Conservation (phyloP, 116 monocot species). For the Trichopus zeylanicus region DNA sequence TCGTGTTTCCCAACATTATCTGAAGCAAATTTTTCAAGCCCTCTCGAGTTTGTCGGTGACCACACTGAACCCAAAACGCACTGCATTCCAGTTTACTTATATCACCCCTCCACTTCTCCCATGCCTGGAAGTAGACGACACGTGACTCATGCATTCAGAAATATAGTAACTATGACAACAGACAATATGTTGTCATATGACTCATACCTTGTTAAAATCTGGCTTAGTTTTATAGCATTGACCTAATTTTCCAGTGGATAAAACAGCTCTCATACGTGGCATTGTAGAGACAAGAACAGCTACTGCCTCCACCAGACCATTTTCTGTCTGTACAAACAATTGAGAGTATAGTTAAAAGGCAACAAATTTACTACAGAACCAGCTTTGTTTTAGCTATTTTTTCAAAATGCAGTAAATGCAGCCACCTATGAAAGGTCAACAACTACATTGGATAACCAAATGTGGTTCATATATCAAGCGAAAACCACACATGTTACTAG, state of each 20-base stretch:
- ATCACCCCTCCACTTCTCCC: constrained; percentile 90
- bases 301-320: constrained; percentile 94
- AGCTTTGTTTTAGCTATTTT: no score
- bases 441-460: no score
- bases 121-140: constrained; percentile 43
- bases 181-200: not conserved
- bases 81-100: constrained; percentile 72
- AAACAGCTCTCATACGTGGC: constrained; percentile 72
- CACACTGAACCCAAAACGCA: constrained; percentile 94
- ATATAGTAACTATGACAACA: not conserved
- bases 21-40: constrained; percentile 78
- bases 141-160: not conserved
- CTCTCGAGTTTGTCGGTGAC: constrained; percentile 67
- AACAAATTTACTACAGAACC: no score
- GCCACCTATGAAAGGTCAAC: no score
- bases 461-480: no score
- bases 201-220: constrained; percentile 93
- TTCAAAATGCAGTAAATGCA: no score
- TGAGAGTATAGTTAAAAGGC: not conserved
- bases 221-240: constrained; percentile 72
- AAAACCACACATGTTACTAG: no score
- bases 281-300: constrained; percentile 80
- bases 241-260: constrained; percentile 61
- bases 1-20: constrained; percentile 79
- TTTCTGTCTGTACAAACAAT: constrained; percentile 63